Evolutionary conservation across 768 basidiomycete genomes (phyloP), one percentile per base, ranked within the genome.

Genomic region (Russula foetens): DNA sequence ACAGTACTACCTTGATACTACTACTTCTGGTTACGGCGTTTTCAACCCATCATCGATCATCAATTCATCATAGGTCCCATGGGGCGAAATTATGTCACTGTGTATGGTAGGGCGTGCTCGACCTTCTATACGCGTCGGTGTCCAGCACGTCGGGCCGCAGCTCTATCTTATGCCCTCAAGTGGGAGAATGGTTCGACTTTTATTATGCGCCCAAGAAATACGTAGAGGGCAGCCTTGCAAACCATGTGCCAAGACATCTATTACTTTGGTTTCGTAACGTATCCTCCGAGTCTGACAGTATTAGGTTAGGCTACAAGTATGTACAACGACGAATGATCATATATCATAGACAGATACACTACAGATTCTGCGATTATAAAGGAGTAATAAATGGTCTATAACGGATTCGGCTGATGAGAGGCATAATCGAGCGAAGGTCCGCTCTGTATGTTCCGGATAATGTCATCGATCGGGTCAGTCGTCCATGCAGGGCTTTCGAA

Each of bases 281-380:
- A 17, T 14, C 12, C n/a, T n/a, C n/a, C n/a, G n/a, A n/a, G n/a
- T 50, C 29, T 31, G 39, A 7, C 23, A 19, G 23, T 41, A 57
- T 50, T 17, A 50, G 41, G 17, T 23, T 43, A n/a, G 35, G 45
- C 23, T 61, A 61, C 60, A 56, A n/a, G 47, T 61, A 56, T 61
- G 50, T 51, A 61, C 60, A 52, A 21, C 48, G 17, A 11, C 15
- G 33, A 33, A 14, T 44, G 41, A 33, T 33, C 31, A 33, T 33
- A 11, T 11, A 33, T 41, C 39, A 41, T 41, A 19, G 46, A 38
- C 26, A 52, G 35, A 26, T 56, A 45, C 49, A 50, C 41, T 38
- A 56, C 21, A 44, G 21, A 26, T 49, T 23, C 29, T 17, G 8
- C 23, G 35, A 51, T 9, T 19, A 46, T 15, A 4, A 45, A 9